These are phyloP conservation scores for Sporothrix variecibatus DNA, from an alignment of 2,329 filamentous ascomycete genomes.

Conservation along the genomic window DNA sequence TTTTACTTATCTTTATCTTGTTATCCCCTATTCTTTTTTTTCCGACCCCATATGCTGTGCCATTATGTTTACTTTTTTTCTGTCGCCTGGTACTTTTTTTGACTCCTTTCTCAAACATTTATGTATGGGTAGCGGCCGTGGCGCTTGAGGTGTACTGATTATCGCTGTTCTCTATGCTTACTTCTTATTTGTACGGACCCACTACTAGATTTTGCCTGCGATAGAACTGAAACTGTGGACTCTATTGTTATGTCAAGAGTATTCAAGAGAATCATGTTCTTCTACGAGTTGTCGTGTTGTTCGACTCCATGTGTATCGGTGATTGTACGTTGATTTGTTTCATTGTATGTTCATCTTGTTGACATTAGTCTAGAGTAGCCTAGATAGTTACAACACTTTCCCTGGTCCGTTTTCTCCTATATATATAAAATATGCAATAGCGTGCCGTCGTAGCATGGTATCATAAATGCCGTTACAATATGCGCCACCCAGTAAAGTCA, in stretches of 20 bases:
- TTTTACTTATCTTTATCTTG: not conserved
- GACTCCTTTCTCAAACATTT: not conserved
- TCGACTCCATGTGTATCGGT: not conserved
- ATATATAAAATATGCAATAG: not conserved
- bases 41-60: not conserved
- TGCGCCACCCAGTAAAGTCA: not conserved
- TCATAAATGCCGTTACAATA: not conserved
- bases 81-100: not conserved
- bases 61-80: not conserved
- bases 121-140: not conserved
- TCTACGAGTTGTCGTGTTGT: not conserved
- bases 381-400: not conserved
- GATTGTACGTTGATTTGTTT: not conserved
- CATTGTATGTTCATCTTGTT: not conserved
- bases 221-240: not conserved
- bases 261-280: not conserved
- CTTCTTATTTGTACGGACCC: not conserved
- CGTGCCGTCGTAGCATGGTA: conserved; percentile 3
- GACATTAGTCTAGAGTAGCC: not conserved
- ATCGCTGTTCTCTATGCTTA: not conserved
- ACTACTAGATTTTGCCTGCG: not conserved
- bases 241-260: not conserved
- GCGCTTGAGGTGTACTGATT: not conserved
- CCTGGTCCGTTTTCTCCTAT: not conserved
- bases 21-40: not conserved